Evolutionary conservation across 1,139 yeast species (phyloP).

Genomic region (Geotrichum australiense): DNA sequence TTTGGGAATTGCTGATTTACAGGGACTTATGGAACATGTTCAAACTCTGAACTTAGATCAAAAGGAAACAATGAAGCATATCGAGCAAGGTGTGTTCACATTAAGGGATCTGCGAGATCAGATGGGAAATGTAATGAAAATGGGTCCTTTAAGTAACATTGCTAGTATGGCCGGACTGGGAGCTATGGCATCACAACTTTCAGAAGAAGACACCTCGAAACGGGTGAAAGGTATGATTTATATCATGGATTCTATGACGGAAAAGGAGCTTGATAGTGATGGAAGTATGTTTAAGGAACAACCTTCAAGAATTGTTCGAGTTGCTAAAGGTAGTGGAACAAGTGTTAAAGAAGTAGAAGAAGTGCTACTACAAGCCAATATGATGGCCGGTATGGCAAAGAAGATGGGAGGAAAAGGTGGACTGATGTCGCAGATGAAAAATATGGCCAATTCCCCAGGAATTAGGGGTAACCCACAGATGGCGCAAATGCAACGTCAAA

Average conservation of each 20-base stretch:
- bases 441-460: constrained; percentile 30
- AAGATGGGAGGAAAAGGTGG: constrained; percentile 52
- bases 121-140: constrained; percentile 88
- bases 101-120: constrained; percentile 88
- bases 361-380: constrained; percentile 82
- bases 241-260: constrained; percentile 95
- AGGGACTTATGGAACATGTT: constrained; percentile 89
- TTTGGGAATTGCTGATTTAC: constrained; percentile 92
- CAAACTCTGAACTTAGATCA: constrained; percentile 84
- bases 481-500: constrained; percentile 35
- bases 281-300: constrained; percentile 74
- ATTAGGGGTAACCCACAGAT: constrained; percentile 31
- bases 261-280: constrained; percentile 82
- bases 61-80: constrained; percentile 84
- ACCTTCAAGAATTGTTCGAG: constrained; percentile 81
- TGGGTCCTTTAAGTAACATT: constrained; percentile 92
- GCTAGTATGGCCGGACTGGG: constrained; percentile 90
- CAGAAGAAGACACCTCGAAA: constrained; percentile 78
- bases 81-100: constrained; percentile 93
- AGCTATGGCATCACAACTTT: constrained; percentile 70
- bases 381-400: constrained; percentile 93
- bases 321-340: constrained; percentile 96
- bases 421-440: constrained; percentile 36
- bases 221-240: constrained; percentile 84
- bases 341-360: constrained; percentile 90